These are phyloP conservation scores for Thymus quinquecostatus DNA, from an alignment of 257 asterid species.

Conservation along the genomic window DNA sequence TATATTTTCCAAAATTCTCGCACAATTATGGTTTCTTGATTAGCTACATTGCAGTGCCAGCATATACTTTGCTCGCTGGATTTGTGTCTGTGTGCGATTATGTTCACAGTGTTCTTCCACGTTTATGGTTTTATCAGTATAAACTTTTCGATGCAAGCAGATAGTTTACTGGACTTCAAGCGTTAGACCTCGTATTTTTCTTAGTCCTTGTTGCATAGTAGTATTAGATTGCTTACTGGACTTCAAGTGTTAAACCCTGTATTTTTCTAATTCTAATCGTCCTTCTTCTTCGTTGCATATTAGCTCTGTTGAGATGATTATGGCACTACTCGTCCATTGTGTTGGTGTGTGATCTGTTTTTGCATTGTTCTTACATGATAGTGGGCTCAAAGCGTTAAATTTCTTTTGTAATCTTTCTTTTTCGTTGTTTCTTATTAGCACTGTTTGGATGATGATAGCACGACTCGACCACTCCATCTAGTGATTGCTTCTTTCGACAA, in stretches of 20 bases:
- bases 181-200: not conserved
- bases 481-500: constrained; percentile 94
- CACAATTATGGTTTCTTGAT: too few species aligned
- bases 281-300: constrained; percentile 27
- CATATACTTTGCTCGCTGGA: too few species aligned
- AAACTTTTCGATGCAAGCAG: not conserved
- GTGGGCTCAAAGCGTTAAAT: not conserved
- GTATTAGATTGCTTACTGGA: not conserved
- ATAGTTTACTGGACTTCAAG: not conserved
- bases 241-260: too few species aligned
- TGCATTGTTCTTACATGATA: not conserved
- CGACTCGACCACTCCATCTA: constrained; percentile 72
- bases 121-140: not conserved
- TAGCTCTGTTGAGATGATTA: constrained; percentile 83
- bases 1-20: too few species aligned
- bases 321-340: constrained; percentile 76
- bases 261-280: not conserved
- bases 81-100: too few species aligned
- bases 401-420: constrained; percentile 23
- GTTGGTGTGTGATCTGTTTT: constrained; percentile 27
- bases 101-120: too few species aligned
- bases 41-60: too few species aligned
- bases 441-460: constrained; percentile 79
- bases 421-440: constrained; percentile 53
- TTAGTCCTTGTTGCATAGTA: not conserved